A percentile compares a stretch with the other conserved stretches of the same genome.
phyloP scores from a whole-genome alignment of 345 rosid species.

The Lumnitzera littorea region DNA sequence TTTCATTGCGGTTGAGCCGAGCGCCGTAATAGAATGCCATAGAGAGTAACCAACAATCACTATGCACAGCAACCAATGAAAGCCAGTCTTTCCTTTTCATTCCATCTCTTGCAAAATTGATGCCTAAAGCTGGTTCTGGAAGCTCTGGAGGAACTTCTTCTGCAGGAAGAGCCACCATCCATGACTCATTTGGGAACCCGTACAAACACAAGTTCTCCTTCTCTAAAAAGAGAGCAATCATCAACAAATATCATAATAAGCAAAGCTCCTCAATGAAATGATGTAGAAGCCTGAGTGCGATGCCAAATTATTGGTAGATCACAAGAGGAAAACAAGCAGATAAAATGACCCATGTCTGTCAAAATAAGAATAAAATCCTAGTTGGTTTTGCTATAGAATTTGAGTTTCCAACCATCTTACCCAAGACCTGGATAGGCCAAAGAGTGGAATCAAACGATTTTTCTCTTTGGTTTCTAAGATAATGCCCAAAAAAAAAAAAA shows the following conservation, averaged over 20 bases:
- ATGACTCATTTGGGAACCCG: constrained; percentile 82
- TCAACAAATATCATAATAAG: background rate
- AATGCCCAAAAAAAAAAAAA: too few relatives aligned
- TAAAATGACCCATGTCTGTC: too few relatives aligned
- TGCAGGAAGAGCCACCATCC: constrained; percentile 95
- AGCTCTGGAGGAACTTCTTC: constrained; percentile 98
- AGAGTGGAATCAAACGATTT: background rate
- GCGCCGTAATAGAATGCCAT: constrained; percentile 96
- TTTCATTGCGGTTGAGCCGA: constrained; percentile 79
- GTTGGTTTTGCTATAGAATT: too few relatives aligned
- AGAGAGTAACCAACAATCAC: constrained; percentile 97
- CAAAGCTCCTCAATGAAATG: background rate
- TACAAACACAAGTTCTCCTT: constrained; percentile 95
- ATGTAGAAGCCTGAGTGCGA: too few relatives aligned
- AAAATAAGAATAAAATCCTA: too few relatives aligned
- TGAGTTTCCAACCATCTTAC: too few relatives aligned
- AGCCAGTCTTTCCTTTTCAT: constrained; percentile 96
- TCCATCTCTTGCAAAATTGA: constrained; percentile 94
- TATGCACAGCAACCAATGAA: constrained; percentile 86
- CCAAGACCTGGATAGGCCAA: background rate
- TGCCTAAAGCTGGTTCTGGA: constrained; percentile 97
- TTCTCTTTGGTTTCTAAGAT: too few relatives aligned
- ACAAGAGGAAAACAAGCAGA: too few relatives aligned
- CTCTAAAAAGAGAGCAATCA: constrained; percentile 28
- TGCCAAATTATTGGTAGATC: too few relatives aligned